These are phyloP conservation scores for Elsinoe batatas DNA, from an alignment of 2,329 filamentous ascomycete genomes.

Conservation along the genomic window DNA sequence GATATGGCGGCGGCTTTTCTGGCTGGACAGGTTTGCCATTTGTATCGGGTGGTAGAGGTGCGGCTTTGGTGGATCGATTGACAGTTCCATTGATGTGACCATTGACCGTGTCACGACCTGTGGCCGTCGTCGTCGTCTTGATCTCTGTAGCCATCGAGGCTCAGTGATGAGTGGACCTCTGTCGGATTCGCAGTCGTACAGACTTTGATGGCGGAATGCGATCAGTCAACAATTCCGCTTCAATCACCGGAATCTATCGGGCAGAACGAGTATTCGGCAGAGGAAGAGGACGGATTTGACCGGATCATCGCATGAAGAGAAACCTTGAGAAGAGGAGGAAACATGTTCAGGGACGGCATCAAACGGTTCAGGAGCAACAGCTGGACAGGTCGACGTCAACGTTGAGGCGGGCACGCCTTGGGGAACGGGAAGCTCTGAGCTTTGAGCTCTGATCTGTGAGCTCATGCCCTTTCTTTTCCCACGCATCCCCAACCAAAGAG, in stretches of 20 bases:
- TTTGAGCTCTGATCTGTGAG: neutral
- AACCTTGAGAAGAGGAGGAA: neutral
- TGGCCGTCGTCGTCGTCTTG: constrained; percentile 6
- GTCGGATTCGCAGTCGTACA: neutral
- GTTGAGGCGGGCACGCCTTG: constrained; percentile 9
- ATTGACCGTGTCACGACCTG: neutral
- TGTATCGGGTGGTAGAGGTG: neutral
- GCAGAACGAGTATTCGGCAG: neutral
- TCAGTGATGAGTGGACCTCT: neutral
- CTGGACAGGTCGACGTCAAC: neutral
- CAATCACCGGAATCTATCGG: constrained; percentile 4
- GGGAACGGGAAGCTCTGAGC: neutral
- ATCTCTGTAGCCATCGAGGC: constrained; percentile 3
- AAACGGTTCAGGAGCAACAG: constrained; percentile 3
- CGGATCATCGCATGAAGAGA: constrained; percentile 5
- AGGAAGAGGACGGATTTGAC: constrained; percentile 1
- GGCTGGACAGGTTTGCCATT: constrained; percentile 6
- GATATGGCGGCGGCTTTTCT: constrained; percentile 55
- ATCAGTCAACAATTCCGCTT: neutral
- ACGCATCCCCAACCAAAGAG: neutral
- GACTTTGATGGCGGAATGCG: neutral
- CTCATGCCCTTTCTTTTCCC: neutral
- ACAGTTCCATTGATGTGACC: neutral
- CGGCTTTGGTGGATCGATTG: neutral
- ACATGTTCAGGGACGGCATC: constrained; percentile 5